A percentile compares a stretch with the other conserved stretches of the same genome.
These are phyloP conservation scores for Ceratobasidium theobromae DNA, from an alignment of 1,284 basidiomycete genomes.

Conservation along the genomic window DNA sequence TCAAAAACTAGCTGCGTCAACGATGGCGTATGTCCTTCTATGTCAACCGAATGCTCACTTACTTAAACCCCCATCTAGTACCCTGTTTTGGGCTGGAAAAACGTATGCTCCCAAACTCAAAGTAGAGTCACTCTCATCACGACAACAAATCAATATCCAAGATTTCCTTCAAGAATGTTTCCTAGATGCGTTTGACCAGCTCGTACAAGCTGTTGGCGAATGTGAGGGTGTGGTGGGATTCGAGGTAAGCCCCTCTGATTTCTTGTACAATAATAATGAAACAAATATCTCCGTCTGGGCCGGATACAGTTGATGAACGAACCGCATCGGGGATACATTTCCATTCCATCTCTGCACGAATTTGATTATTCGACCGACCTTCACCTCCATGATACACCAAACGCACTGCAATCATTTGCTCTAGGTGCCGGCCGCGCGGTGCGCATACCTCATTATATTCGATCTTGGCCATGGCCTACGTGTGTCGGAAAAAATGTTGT, in stretches of 20 bases:
- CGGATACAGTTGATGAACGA: constrained; percentile 83
- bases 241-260: too few species aligned
- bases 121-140: constrained; percentile 41
- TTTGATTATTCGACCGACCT: constrained; percentile 96
- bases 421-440: constrained; percentile 80
- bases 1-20: constrained; percentile 83
- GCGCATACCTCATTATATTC: constrained; percentile 68
- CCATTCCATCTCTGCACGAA: constrained; percentile 75
- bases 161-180: constrained; percentile 82
- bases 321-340: constrained; percentile 91
- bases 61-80: constrained; percentile 43
- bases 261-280: too few species aligned
- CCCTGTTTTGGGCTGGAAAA: constrained; percentile 89
- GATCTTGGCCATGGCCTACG: constrained; percentile 85
- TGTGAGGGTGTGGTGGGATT: constrained; percentile 86
- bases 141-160: constrained; percentile 65
- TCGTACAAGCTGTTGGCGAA: constrained; percentile 70
- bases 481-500: constrained; percentile 56
- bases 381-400: constrained; percentile 80
- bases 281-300: too few species aligned
- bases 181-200: constrained; percentile 71
- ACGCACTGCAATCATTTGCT: constrained; percentile 81
- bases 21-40: constrained; percentile 69
- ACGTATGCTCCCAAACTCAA: constrained; percentile 76
- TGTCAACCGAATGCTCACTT: not conserved